phyloP scores from a whole-genome alignment of 78 protist species.

The Polysphondylium violaceum region DNA sequence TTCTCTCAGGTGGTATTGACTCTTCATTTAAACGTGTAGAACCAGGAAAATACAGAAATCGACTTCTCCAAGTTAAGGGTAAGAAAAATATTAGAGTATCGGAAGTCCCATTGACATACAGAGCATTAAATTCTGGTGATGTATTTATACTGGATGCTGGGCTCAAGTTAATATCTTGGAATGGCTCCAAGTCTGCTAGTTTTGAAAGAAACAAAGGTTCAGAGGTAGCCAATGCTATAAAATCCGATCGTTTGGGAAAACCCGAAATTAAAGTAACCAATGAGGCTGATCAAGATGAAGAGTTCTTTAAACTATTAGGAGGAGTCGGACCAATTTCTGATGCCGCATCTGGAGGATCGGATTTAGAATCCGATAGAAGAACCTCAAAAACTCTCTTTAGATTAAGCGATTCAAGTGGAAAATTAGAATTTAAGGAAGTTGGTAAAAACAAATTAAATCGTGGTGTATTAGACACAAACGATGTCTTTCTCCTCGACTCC shows the following conservation, averaged over 20 bases:
- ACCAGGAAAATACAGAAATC: conserved; percentile 53
- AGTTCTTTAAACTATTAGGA: conserved; percentile 53
- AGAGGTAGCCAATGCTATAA: conserved; percentile 11
- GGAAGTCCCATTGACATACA: conserved; percentile 28
- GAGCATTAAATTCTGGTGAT: conserved; percentile 66
- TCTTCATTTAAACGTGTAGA: conserved; percentile 63
- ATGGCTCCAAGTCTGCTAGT: conserved; percentile 41
- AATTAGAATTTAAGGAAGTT: conserved; percentile 34
- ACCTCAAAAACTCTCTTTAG: conserved; percentile 17
- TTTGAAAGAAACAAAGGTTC: conserved; percentile 15
- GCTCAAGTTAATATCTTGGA: conserved; percentile 37
- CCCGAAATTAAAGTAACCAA: conserved; percentile 27
- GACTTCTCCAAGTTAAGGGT: conserved; percentile 45
- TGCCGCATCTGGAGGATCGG: too few species aligned
- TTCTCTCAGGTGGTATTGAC: conserved; percentile 72
- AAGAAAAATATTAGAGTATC: conserved; percentile 27
- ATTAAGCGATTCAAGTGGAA: conserved; percentile 56
- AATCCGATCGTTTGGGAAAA: conserved; percentile 52
- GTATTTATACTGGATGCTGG: conserved; percentile 82
- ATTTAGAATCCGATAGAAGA: background rate
- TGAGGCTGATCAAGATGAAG: conserved; percentile 45
- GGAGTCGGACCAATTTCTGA: conserved; percentile 42
- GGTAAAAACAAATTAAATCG: conserved; percentile 16
- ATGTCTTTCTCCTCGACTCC: conserved; percentile 79
- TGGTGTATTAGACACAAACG: conserved; percentile 39